Evolutionary conservation across 805 yeast genomes (phyloP).

Genomic region (Zygotorulaspora danielsina): DNA sequence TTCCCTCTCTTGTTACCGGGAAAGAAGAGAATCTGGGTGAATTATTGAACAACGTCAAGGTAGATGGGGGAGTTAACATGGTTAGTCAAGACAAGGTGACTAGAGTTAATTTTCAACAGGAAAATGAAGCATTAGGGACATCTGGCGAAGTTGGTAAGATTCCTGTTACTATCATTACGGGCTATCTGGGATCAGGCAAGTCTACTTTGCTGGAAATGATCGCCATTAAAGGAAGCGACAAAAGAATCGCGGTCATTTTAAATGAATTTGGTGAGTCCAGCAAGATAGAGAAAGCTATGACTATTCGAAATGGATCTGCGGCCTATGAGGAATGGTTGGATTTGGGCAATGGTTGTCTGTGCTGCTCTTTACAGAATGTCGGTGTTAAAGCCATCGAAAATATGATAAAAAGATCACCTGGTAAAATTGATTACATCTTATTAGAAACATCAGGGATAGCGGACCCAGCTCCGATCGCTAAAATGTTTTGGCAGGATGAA

Average conservation of each 20-base stretch:
- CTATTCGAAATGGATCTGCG: constrained; percentile 49
- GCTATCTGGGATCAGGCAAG: constrained; percentile 93
- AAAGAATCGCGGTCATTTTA: constrained; percentile 80
- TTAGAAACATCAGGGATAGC: constrained; percentile 95
- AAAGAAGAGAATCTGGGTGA: constrained; percentile 26
- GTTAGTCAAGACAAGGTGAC: constrained; percentile 31
- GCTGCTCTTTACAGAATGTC: constrained; percentile 92
- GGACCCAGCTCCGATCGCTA: constrained; percentile 95
- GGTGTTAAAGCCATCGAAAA: constrained; percentile 94
- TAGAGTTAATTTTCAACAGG: constrained; percentile 29
- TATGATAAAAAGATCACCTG: constrained; percentile 65
- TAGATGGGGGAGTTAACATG: constrained; percentile 30
- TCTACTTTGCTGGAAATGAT: constrained; percentile 76
- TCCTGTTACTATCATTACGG: constrained; percentile 91
- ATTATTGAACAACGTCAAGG: constrained; percentile 21
- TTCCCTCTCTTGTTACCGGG: constrained; percentile 33
- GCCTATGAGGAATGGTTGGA: constrained; percentile 92
- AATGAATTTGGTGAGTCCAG: constrained; percentile 91
- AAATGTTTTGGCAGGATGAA: constrained; percentile 96
- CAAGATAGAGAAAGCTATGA: constrained; percentile 81
- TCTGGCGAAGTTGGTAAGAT: constrained; percentile 42
- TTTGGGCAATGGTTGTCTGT: constrained; percentile 91
- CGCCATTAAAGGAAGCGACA: constrained; percentile 58
- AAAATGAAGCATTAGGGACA: constrained; percentile 3
- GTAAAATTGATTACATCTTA: constrained; percentile 80